Evolutionary conservation across 805 yeast genomes (phyloP), one percentile per base, ranked within the genome.

Genomic region (Starmera caribaea): DNA sequence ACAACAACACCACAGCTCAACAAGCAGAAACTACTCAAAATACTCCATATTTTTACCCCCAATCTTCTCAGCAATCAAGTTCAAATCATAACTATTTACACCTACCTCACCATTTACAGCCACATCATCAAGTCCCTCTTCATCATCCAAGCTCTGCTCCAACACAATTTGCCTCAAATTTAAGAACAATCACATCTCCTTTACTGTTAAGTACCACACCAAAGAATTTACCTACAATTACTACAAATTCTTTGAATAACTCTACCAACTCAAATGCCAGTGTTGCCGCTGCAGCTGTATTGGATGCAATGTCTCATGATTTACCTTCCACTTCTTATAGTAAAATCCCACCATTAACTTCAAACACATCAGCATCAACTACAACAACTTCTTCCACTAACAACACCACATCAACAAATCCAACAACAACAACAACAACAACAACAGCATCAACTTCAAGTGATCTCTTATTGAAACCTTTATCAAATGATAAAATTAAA

Each of bases 71-170:
- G 14, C 39, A 32, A 28, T 28, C 38, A 13, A 35, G 24, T 14
- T 31, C n/a, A 40, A 34, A 16, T 40, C 45, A 27, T 39, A 36
- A 28, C 14, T 21, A 21, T 21, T 21, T 21, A 21, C 34, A 15
- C 27, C 27, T 36, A 36, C 34, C 43, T 17, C 40, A 44, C 26
- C 39, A 41, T 31, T 24, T 38, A 16, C 42, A 40, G 14, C 44
- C 42, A 12, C 48, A 41, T 39, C 61, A 58, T 28, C 74, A 71
- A 15, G 79, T 74, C 53, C 78, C 79, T 16, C 57, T 75, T 33
- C 80, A 78, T 55, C 78, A 77, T 51, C 86, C 86, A 7, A 65
- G 76, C 4, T 76, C 82, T 1, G 77, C 83, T 2, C 86, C 86
- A 13, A 73, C 83, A 2, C 83, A 77, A 50, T 79, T 76, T 65